These are phyloP conservation scores for Spergularia marina DNA, from an alignment of 148 eudicot genomes.

Conservation along the genomic window DNA sequence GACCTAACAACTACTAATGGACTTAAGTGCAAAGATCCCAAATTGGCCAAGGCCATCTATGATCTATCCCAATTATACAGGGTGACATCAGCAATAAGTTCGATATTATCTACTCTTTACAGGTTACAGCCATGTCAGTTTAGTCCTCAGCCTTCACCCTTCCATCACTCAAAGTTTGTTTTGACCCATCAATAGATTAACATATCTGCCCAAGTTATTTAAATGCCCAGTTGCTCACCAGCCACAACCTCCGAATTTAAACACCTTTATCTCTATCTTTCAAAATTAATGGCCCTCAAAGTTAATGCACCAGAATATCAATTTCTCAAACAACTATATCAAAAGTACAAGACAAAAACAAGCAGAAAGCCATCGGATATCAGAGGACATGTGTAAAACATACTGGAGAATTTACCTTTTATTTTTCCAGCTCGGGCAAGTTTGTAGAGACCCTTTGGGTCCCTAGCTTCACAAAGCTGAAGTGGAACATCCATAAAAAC, in stretches of 20 bases:
- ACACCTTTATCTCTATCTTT: slow-evolving; percentile 1
- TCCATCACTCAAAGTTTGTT: background rate
- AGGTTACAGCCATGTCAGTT: background rate
- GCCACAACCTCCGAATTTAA: background rate
- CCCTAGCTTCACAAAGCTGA: slow-evolving; percentile 85
- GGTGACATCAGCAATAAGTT: background rate
- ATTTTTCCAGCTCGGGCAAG: slow-evolving; percentile 93
- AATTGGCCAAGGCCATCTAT: background rate
- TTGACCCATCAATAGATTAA: too few relatives aligned
- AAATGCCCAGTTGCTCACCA: background rate
- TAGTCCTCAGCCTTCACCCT: background rate
- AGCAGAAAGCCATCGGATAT: background rate
- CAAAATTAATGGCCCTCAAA: background rate
- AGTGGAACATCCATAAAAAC: slow-evolving; percentile 95
- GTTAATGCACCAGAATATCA: background rate
- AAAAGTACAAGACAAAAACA: slow-evolving; percentile 4
- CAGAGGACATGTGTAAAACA: slow-evolving; percentile 7
- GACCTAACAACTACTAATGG: background rate
- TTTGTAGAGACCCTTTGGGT: slow-evolving; percentile 96
- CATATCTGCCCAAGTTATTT: too few relatives aligned
- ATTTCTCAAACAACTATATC: slow-evolving; percentile 2
- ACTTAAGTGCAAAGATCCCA: background rate
- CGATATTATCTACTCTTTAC: slow-evolving; percentile 2
- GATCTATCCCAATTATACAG: slow-evolving; percentile 5
- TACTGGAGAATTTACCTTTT: slow-evolving; percentile 49